Conservation (phyloP, 345 rosid genomes). For the Gossypium herbaceum region DNA sequence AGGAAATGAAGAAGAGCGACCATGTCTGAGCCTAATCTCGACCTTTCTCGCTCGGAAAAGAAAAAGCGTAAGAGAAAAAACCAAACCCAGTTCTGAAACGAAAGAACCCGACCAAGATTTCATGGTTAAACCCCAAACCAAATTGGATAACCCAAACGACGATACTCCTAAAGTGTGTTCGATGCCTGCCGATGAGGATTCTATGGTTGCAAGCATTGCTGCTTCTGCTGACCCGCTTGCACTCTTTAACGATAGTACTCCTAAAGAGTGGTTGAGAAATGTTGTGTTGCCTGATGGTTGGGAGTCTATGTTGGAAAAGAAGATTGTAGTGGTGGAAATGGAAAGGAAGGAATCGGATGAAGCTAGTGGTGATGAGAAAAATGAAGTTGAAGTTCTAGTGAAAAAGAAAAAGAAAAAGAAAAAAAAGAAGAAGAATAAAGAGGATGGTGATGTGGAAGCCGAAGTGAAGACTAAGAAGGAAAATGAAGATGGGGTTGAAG, state of each 20-base stretch:
- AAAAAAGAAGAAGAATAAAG: slow-evolving; percentile 55
- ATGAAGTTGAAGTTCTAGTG: slow-evolving; percentile 19
- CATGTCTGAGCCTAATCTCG: slow-evolving; percentile 33
- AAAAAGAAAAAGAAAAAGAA: slow-evolving; percentile 33
- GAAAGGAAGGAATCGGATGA: slow-evolving; percentile 39
- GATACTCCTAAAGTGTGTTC: slow-evolving; percentile 21
- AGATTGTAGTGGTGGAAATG: neutral
- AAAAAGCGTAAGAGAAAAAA: slow-evolving; percentile 41
- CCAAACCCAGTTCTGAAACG: slow-evolving; percentile 9
- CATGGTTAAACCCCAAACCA: slow-evolving; percentile 53
- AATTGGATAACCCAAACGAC: too few species aligned
- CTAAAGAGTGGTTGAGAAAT: slow-evolving; percentile 21
- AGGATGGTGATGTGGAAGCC: slow-evolving; percentile 26
- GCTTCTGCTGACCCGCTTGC: slow-evolving; percentile 39
- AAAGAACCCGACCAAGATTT: slow-evolving; percentile 31
- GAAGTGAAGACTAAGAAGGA: slow-evolving; percentile 39
- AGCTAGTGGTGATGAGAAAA: slow-evolving; percentile 41
- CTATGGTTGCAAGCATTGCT: slow-evolving; percentile 59
- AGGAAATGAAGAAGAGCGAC: neutral
- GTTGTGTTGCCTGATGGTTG: slow-evolving; percentile 5
- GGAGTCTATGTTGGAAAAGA: slow-evolving; percentile 14
- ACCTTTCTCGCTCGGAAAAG: slow-evolving; percentile 43
- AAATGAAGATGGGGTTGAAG: slow-evolving; percentile 36
- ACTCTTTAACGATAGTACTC: slow-evolving; percentile 2
- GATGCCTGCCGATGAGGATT: slow-evolving; percentile 63